Conservation (phyloP, 768 basidiomycete species). For the Brasilioporus rufonigricans region DNA sequence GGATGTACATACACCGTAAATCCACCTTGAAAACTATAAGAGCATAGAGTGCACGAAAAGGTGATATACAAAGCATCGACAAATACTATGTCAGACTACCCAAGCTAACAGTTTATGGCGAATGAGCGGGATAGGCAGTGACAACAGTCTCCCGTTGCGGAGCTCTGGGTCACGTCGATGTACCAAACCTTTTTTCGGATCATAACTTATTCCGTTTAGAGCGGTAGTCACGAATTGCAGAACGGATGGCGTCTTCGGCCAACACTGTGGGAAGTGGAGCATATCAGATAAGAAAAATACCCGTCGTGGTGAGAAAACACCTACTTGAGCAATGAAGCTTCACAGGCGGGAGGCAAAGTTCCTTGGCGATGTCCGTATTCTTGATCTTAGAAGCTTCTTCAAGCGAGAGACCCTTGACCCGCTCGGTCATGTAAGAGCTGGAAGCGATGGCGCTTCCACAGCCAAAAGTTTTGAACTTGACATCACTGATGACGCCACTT, state of each 20-base stretch:
- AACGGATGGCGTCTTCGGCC: conserved; percentile 98
- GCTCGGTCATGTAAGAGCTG: conserved; percentile 98
- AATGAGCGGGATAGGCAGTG: conserved; percentile 46
- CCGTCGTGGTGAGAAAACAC: conserved; percentile 27
- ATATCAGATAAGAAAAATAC: conserved; percentile 22
- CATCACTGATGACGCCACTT: conserved; percentile 92
- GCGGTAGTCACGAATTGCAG: conserved; percentile 95
- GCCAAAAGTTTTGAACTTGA: conserved; percentile 99
- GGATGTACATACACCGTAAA: conserved; percentile 11
- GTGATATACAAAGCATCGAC: background rate
- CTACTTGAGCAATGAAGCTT: conserved; percentile 93
- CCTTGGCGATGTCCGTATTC: conserved; percentile 99
- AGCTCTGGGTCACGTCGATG: conserved; percentile 66
- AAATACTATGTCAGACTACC: conserved; percentile 1
- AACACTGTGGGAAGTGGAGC: conserved; percentile 58
- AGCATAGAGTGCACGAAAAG: conserved; percentile 17
- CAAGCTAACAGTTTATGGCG: conserved; percentile 5
- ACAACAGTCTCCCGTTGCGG: conserved; percentile 53
- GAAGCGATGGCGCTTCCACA: conserved; percentile 98
- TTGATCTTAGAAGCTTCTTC: conserved; percentile 96
- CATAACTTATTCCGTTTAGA: conserved; percentile 65
- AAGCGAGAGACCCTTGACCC: conserved; percentile 89
- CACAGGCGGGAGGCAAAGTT: conserved; percentile 91
- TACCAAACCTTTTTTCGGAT: conserved; percentile 59
- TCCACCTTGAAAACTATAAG: conserved; percentile 11